Percentiles rank a stretch among this genome's conserved stretches.
Conservation (phyloP, 2,329 filamentous ascomycete genomes). For the Tolypocladium endophyticum region DNA sequence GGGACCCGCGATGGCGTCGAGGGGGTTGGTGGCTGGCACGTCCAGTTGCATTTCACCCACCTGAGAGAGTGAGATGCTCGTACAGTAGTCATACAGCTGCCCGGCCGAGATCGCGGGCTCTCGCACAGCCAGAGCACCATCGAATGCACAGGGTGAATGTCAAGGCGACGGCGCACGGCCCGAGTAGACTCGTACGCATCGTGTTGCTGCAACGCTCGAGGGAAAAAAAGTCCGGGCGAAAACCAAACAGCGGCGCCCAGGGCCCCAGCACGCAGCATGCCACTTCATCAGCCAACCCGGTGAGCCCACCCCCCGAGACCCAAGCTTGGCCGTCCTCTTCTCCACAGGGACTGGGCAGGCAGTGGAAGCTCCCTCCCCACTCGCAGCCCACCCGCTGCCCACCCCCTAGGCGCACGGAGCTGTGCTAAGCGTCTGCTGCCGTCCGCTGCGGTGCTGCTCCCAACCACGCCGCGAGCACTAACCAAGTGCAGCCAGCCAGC, state of each 20-base stretch:
- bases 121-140: not conserved
- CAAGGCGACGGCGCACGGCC: not conserved
- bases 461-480: not conserved
- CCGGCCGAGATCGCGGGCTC: not conserved
- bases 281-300: not conserved
- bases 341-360: not conserved
- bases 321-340: not conserved
- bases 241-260: not conserved
- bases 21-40: not conserved
- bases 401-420: not conserved
- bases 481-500: not conserved
- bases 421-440: not conserved
- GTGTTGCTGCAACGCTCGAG: not conserved
- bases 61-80: not conserved
- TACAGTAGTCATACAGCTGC: not conserved
- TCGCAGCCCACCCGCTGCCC: not conserved
- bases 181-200: not conserved
- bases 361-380: not conserved
- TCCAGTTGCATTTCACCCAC: not conserved
- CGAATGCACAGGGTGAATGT: not conserved
- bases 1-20: not conserved
- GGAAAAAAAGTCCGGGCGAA: not conserved
- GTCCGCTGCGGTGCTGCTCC: not conserved
- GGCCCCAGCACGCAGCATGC: not conserved
- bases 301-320: not conserved